Percentiles rank a stretch among this genome's conserved stretches.
These are phyloP conservation scores for Carex kokanica DNA, from an alignment of 176 grass and related monocot species.

Conservation along the genomic window DNA sequence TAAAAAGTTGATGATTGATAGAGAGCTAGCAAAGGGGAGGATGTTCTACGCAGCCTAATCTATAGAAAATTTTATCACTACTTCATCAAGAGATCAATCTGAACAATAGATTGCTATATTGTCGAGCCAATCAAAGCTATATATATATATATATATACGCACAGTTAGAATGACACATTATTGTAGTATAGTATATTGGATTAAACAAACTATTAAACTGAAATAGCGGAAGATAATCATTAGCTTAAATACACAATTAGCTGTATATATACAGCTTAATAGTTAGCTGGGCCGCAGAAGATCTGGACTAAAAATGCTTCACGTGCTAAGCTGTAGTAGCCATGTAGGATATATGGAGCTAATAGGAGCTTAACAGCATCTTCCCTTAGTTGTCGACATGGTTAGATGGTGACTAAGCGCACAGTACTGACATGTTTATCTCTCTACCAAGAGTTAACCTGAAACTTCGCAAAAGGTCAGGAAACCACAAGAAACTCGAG, in stretches of 20 bases:
- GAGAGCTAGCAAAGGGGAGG: neutral
- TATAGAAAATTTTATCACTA: neutral
- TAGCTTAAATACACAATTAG: neutral
- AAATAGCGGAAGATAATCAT: neutral
- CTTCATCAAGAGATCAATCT: neutral
- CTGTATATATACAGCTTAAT: neutral
- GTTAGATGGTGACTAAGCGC: conserved; percentile 15
- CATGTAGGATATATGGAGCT: conserved; percentile 5
- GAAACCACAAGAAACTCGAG: conserved; percentile 4
- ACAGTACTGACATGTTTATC: no score
- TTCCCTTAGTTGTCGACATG: no score
- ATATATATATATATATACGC: no score
- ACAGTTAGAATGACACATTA: neutral
- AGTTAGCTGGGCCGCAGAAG: neutral
- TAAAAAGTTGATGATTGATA: neutral
- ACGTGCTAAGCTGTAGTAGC: neutral
- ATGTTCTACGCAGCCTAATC: neutral
- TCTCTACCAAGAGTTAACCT: conserved; percentile 4
- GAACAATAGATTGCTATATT: neutral
- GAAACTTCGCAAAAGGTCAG: neutral
- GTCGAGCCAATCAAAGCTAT: neutral
- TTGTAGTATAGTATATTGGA: neutral
- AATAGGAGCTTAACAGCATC: neutral
- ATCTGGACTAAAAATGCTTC: conserved; percentile 8
- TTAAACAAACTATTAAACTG: neutral